phyloP scores from a whole-genome alignment of 2,329 filamentous ascomycete genomes.

The Sclerotinia minor region DNA sequence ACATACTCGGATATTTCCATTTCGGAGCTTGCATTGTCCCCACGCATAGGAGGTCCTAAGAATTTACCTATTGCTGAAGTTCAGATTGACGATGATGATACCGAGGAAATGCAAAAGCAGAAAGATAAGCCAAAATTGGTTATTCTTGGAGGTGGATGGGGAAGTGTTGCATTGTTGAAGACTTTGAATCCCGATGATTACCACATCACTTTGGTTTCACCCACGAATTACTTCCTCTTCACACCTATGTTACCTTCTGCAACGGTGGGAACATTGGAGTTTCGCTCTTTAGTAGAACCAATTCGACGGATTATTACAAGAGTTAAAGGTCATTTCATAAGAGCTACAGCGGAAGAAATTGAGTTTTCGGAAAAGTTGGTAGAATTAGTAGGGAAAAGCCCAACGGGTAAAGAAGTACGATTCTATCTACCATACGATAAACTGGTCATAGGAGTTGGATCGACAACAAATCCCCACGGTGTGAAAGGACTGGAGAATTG shows the following conservation, averaged over 20 bases:
- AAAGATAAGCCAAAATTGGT: slow-evolving; percentile 92
- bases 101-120: slow-evolving; percentile 63
- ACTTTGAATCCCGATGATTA: slow-evolving; percentile 88
- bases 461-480: slow-evolving; percentile 89
- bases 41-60: slow-evolving; percentile 84
- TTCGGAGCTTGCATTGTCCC: slow-evolving; percentile 79
- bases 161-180: slow-evolving; percentile 87
- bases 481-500: slow-evolving; percentile 94
- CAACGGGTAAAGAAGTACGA: slow-evolving; percentile 67
- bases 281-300: slow-evolving; percentile 89
- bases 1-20: slow-evolving; percentile 73
- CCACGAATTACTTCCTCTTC: slow-evolving; percentile 95
- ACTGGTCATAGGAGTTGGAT: slow-evolving; percentile 87
- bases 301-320: slow-evolving; percentile 79
- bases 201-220: slow-evolving; percentile 92
- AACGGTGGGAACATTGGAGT: slow-evolving; percentile 90
- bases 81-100: slow-evolving; percentile 86
- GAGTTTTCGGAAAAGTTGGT: slow-evolving; percentile 90
- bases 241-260: slow-evolving; percentile 97
- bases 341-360: slow-evolving; percentile 82
- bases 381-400: slow-evolving; percentile 74
- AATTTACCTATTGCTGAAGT: slow-evolving; percentile 89
- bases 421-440: slow-evolving; percentile 99
- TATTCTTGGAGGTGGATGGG: slow-evolving; percentile 92
- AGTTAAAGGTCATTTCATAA: slow-evolving; percentile 85